A percentile compares a stretch with the other conserved stretches of the same genome.
These are phyloP conservation scores for Mortierella hygrophila DNA, from an alignment of 192 early-diverging fungal genomes.

Conservation along the genomic window DNA sequence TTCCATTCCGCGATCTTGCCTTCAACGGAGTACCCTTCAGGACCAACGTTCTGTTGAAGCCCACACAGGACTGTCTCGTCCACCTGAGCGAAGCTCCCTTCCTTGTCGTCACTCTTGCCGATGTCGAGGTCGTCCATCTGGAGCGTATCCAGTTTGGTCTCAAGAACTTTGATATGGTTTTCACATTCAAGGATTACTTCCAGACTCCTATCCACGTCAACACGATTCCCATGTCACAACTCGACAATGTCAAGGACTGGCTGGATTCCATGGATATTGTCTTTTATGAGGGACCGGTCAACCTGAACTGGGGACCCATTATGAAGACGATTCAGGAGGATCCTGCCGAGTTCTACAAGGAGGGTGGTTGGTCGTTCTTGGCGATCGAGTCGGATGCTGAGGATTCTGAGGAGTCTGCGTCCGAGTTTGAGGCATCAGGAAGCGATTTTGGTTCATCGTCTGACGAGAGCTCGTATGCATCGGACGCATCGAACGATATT, in stretches of 20 bases:
- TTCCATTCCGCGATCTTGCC: conserved; percentile 92
- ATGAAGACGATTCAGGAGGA: conserved; percentile 98
- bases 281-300: conserved; percentile 94
- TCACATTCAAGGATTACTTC: conserved; percentile 95
- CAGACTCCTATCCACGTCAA: conserved; percentile 94
- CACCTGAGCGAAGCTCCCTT: conserved; percentile 96
- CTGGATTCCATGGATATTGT: conserved; percentile 92
- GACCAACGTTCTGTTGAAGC: conserved; percentile 93
- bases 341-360: conserved; percentile 89
- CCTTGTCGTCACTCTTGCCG: conserved; percentile 88
- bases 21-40: conserved; percentile 95
- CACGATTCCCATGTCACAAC: conserved; percentile 90
- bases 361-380: conserved; percentile 96
- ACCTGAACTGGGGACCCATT: conserved; percentile 95
- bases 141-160: conserved; percentile 97
- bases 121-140: conserved; percentile 95
- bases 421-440: conserved; percentile 51
- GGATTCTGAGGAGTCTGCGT: conserved; percentile 66
- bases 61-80: conserved; percentile 96
- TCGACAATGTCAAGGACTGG: conserved; percentile 97
- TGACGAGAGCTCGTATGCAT: conserved; percentile 70
- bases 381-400: conserved; percentile 73
- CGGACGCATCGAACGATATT: conserved; percentile 66
- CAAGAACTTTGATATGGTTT: conserved; percentile 99
- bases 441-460: conserved; percentile 91